phyloP scores from a whole-genome alignment of 306 rosid species.

The Corylus heterophylla region DNA sequence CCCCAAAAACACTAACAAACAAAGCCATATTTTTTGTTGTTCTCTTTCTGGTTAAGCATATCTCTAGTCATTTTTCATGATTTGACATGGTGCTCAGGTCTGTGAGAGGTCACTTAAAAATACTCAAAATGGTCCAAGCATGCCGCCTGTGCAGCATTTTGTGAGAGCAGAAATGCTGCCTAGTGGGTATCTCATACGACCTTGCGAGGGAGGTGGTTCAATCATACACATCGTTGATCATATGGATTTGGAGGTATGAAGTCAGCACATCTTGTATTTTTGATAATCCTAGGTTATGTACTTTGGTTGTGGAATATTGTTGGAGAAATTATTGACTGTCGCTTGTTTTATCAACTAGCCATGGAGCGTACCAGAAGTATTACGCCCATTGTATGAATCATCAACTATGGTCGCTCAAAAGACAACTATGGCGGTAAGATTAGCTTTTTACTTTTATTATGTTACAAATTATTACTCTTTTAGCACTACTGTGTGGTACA shows the following conservation, averaged over 20 bases:
- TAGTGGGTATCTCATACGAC: constrained; percentile 88
- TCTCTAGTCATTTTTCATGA: constrained; percentile 24
- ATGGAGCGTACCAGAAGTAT: constrained; percentile 94
- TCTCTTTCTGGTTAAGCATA: neutral
- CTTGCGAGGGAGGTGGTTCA: constrained; percentile 99
- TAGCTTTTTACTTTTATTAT: constrained; percentile 10
- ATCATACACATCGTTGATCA: constrained; percentile 96
- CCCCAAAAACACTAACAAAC: too few species aligned
- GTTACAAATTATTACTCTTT: constrained; percentile 9
- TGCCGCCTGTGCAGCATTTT: constrained; percentile 98
- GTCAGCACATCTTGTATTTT: neutral
- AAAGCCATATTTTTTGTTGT: neutral
- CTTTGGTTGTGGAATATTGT: neutral
- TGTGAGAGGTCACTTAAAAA: constrained; percentile 94
- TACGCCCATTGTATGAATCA: constrained; percentile 94
- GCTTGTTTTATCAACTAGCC: constrained; percentile 50
- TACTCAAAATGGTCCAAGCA: constrained; percentile 93
- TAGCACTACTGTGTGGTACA: neutral
- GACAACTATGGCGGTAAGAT: constrained; percentile 92
- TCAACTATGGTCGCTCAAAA: constrained; percentile 88
- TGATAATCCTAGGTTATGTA: neutral
- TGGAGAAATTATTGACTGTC: constrained; percentile 8
- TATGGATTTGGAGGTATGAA: constrained; percentile 81
- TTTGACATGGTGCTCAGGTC: constrained; percentile 42
- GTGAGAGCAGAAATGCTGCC: constrained; percentile 96